Conservation (phyloP, 2,329 filamentous ascomycete genomes). For the Ophiostoma triangulosporum region DNA sequence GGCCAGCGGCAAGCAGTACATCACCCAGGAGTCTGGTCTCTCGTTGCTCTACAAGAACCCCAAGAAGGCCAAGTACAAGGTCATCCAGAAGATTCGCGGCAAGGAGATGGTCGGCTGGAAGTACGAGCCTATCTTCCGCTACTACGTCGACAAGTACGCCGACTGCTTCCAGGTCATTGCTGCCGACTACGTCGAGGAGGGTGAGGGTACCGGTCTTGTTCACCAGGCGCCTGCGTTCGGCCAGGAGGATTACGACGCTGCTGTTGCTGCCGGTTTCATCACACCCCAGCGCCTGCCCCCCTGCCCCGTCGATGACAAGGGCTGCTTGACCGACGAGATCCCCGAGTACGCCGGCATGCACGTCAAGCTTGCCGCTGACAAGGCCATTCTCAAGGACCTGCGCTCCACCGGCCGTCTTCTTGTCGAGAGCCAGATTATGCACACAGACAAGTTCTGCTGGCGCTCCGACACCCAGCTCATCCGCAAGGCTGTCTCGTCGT, state of each 20-base stretch:
- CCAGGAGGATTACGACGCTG: constrained; percentile 89
- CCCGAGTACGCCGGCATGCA: constrained; percentile 74
- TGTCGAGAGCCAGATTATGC: constrained; percentile 74
- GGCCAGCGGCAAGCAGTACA: constrained; percentile 67
- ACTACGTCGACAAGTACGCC: constrained; percentile 82
- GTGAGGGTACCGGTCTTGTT: constrained; percentile 86
- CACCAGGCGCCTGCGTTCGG: constrained; percentile 89
- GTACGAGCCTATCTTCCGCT: constrained; percentile 80
- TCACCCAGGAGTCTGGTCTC: constrained; percentile 70
- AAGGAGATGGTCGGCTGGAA: constrained; percentile 78
- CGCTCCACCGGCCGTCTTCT: constrained; percentile 65
- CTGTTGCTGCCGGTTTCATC: constrained; percentile 63
- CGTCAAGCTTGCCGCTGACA: constrained; percentile 86
- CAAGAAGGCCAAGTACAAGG: constrained; percentile 88
- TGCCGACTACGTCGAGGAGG: constrained; percentile 74
- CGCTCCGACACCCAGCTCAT: constrained; percentile 92
- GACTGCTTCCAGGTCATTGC: constrained; percentile 72
- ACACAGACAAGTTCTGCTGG: constrained; percentile 90
- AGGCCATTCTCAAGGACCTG: constrained; percentile 80
- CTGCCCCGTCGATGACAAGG: constrained; percentile 75
- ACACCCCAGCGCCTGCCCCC: constrained; percentile 66
- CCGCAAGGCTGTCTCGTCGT: constrained; percentile 80
- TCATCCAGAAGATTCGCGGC: constrained; percentile 66
- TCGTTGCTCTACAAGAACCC: constrained; percentile 82
- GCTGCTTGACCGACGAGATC: constrained; percentile 64